Conservation (phyloP, 2,329 filamentous ascomycete species). For the Cytospora paraplurivora region DNA sequence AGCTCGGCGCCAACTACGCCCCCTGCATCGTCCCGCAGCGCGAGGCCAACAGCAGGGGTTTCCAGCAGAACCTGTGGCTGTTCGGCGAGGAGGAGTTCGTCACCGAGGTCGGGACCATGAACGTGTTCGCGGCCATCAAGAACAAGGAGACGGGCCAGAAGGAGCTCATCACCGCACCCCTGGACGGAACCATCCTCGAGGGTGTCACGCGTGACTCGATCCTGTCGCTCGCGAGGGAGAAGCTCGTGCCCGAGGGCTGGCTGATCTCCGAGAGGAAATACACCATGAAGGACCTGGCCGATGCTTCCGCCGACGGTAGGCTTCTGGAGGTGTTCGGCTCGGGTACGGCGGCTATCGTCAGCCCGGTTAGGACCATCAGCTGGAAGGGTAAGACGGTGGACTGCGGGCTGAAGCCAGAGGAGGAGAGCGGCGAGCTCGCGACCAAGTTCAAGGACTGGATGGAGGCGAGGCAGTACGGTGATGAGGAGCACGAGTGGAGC, state of each 20-base stretch:
- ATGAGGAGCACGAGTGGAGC: constrained; percentile 92
- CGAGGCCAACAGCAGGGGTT: constrained; percentile 85
- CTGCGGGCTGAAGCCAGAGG: constrained; percentile 76
- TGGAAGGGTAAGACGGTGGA: constrained; percentile 82
- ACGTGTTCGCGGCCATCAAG: constrained; percentile 86
- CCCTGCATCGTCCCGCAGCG: constrained; percentile 97
- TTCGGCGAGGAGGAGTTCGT: constrained; percentile 95
- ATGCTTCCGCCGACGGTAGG: constrained; percentile 81
- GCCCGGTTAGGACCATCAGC: constrained; percentile 83
- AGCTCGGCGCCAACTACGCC: constrained; percentile 98
- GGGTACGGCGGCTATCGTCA: constrained; percentile 92
- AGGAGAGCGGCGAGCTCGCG: constrained; percentile 88
- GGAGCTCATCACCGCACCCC: constrained; percentile 89
- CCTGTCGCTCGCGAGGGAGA: constrained; percentile 81
- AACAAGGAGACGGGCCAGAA: constrained; percentile 87
- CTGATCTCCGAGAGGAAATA: constrained; percentile 85
- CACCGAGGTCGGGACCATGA: constrained; percentile 99
- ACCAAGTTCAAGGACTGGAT: constrained; percentile 95
- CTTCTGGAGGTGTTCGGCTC: constrained; percentile 92
- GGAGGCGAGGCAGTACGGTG: constrained; percentile 91
- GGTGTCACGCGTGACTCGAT: constrained; percentile 94
- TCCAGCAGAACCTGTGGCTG: constrained; percentile 98
- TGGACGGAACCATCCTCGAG: constrained; percentile 95
- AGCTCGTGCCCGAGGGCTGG: constrained; percentile 85
- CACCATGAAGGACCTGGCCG: constrained; percentile 82